Base-by-base conservation (phyloP, 1,139 yeast species). In the Zygoascus sp. region DNA sequence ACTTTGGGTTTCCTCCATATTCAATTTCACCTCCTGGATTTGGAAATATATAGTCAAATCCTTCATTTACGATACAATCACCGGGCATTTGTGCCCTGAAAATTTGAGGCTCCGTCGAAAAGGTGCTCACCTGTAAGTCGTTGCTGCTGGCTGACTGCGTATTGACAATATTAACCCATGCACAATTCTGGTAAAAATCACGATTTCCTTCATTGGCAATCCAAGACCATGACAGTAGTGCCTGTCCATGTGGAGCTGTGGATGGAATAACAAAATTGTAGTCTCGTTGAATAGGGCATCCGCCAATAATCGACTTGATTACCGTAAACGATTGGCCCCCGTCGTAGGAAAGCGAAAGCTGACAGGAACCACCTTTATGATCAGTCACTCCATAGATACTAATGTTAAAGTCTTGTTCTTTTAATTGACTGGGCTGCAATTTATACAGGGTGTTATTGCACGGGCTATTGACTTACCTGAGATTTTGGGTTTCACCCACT, bases 321-420 rank as follows among this genome's bases (percentile, higher is more conserved):
- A 59, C 63, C 15, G 53, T 50, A 51, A 60, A 60, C 1, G 61
- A 50, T 19, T 42, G 41, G 15, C 63, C 63, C 10, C 47, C 52
- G 40, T 60, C 62, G 40, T 59, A 59, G 6, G 62, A 58, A 23
- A 60, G 48, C 2, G 63, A 57, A 2, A 60, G 43, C 45, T 60
- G 63, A 46, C 63, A 60, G 6, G 60, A 56, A 0, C 63, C 63
- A 3, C 63, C 63, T 25, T 48, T 50, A 40, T 60, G 63, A 15
- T 56, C 48, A 7, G 63, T 59, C 11, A 48, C 47, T 1, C 63
- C 63, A 25, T 43, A 50, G 11, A 60, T 10, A 32, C 53, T 53
- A n/a, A n/a, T n/a, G n/a, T n/a, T n/a, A n/a, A n/a, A n/a, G n/a
- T n/a, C n/a, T n/a, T n/a, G n/a, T n/a, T n/a, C n/a, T n/a, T n/a